A percentile compares a stretch with the other conserved stretches of the same genome.
Evolutionary conservation across 371 early-diverging fungal genomes (phyloP).

Genomic region (Capniomyces stellatus): DNA sequence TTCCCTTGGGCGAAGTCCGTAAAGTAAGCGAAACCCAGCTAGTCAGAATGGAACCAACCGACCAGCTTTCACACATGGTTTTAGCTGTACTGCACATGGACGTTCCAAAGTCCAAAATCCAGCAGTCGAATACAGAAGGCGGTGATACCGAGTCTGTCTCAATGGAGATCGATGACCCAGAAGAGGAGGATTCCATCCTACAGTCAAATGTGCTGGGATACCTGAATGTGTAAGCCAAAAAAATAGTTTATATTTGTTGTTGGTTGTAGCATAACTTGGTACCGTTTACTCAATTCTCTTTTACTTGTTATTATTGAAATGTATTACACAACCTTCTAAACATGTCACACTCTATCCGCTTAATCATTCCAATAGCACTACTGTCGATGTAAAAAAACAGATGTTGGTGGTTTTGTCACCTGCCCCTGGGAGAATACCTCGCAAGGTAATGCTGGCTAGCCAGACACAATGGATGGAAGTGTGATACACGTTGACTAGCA

Average conservation of each 20-base stretch:
- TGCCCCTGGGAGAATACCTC: conserved; percentile 71
- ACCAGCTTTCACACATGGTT: conserved; percentile 68
- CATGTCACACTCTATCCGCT: not conserved
- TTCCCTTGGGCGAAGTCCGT: conserved; percentile 77
- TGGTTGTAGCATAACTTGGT: not conserved
- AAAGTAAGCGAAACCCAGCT: conserved; percentile 57
- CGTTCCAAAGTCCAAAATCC: not conserved
- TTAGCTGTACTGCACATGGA: conserved; percentile 51
- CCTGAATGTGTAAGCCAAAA: conserved; percentile 51
- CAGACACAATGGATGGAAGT: conserved; percentile 74
- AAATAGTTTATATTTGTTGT: not conserved
- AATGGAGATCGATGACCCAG: conserved; percentile 18
- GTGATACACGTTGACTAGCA: too few species aligned
- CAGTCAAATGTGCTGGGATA: conserved; percentile 67
- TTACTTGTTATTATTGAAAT: not conserved
- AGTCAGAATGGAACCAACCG: conserved; percentile 61
- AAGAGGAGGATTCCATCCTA: conserved; percentile 41
- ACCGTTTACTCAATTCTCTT: not conserved
- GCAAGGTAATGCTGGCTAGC: conserved; percentile 61
- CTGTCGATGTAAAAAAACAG: conserved; percentile 57
- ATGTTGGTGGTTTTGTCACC: conserved; percentile 74
- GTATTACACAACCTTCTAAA: not conserved
- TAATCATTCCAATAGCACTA: conserved; percentile 31
- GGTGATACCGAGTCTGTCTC: not conserved
- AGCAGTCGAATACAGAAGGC: not conserved